phyloP scores from a whole-genome alignment of 371 early-diverging fungal genomes.

The Lichtheimia corymbifera region DNA sequence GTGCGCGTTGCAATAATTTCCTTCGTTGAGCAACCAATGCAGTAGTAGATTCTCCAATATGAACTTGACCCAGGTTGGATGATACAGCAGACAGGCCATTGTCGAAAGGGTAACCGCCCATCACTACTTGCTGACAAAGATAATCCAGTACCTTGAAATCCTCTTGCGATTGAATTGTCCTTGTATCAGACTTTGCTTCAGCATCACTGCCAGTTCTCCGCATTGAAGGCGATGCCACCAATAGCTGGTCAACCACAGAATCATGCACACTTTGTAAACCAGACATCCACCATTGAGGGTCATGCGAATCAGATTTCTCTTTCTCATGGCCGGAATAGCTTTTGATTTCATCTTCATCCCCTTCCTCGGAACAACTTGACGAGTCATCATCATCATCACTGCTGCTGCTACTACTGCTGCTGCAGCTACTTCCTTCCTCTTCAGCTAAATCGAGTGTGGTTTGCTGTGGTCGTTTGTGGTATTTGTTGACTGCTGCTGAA shows the following conservation, averaged over 20 bases:
- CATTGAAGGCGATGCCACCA: too few species aligned
- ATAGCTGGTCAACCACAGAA: too few species aligned
- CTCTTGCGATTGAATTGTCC: constrained; percentile 6
- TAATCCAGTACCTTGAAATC: constrained; percentile 29
- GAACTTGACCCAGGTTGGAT: constrained; percentile 32
- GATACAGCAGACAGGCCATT: constrained; percentile 44
- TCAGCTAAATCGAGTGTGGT: not conserved
- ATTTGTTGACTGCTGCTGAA: not conserved
- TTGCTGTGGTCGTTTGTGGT: not conserved
- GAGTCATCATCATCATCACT: not conserved
- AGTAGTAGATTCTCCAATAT: constrained; percentile 52
- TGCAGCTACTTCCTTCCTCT: not conserved
- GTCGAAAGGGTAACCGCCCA: constrained; percentile 59
- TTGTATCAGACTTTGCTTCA: not conserved
- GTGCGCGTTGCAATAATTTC: constrained; percentile 36
- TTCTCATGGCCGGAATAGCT: too few species aligned
- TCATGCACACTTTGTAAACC: too few species aligned
- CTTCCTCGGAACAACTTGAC: not conserved
- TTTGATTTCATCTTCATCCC: not conserved
- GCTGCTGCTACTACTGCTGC: not conserved
- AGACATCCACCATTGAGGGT: too few species aligned
- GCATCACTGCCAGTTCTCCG: not conserved
- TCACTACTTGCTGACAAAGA: constrained; percentile 52
- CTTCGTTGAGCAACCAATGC: constrained; percentile 47
- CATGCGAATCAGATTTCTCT: too few species aligned